phyloP scores from a whole-genome alignment of 148 eudicot species.

The Salicornia ramosissima region DNA sequence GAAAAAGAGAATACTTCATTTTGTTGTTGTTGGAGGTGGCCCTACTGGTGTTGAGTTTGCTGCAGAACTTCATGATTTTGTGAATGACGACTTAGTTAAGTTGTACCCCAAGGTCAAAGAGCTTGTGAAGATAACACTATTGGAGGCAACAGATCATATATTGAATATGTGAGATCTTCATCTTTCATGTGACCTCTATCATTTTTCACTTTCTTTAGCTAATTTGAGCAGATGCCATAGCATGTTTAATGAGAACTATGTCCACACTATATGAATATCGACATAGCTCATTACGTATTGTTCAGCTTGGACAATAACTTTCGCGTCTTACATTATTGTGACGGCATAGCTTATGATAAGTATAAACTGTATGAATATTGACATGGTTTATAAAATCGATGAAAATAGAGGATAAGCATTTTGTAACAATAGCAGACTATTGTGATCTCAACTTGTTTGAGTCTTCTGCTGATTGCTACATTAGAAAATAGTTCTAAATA shows the following conservation, averaged over 20 bases:
- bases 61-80: constrained; percentile 66
- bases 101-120: constrained; percentile 51
- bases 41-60: constrained; percentile 79
- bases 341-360: not conserved
- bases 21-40: constrained; percentile 71
- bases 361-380: too few species aligned
- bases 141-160: constrained; percentile 72
- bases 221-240: not conserved
- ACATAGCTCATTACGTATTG: not conserved
- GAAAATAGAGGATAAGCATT: not conserved
- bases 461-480: not conserved
- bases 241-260: not conserved
- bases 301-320: not conserved
- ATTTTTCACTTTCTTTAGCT: constrained; percentile 1
- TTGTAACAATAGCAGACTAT: not conserved
- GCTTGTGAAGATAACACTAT: constrained; percentile 51
- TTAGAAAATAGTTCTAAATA: not conserved
- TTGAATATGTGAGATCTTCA: constrained; percentile 48
- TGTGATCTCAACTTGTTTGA: not conserved
- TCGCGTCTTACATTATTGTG: too few species aligned
- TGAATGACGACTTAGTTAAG: constrained; percentile 48
- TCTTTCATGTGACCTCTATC: not conserved
- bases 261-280: not conserved
- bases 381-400: too few species aligned
- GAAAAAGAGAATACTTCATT: constrained; percentile 54